Percentiles rank a stretch among this genome's conserved stretches.
Conservation (phyloP, 1,284 basidiomycete genomes). For the Cutaneotrichosporon spelunceum region DNA sequence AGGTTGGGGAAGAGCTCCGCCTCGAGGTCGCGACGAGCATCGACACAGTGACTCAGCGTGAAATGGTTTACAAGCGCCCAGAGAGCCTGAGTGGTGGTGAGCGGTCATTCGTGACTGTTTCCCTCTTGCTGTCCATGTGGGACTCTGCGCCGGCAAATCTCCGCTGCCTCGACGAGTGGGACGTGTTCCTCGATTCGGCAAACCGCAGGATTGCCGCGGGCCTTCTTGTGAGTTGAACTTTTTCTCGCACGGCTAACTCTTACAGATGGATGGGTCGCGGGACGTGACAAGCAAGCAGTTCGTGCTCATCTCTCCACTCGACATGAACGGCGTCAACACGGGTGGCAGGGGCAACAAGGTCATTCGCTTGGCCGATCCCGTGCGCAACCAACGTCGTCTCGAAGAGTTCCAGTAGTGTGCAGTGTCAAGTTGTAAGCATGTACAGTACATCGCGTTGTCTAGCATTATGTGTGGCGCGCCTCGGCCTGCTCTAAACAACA, state of each 20-base stretch:
- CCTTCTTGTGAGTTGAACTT: conserved; percentile 68
- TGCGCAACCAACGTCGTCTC: conserved; percentile 31
- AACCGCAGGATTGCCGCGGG: conserved; percentile 87
- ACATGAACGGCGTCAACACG: conserved; percentile 44
- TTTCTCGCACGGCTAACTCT: conserved; percentile 8
- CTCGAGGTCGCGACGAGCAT: conserved; percentile 47
- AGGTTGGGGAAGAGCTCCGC: conserved; percentile 59
- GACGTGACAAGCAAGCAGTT: conserved; percentile 81
- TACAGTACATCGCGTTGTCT: not conserved
- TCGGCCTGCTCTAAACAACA: not conserved
- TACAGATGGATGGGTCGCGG: conserved; percentile 78
- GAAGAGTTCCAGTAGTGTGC: conserved; percentile 3
- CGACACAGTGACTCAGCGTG: not conserved
- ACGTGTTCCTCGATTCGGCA: conserved; percentile 94
- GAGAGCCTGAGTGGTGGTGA: conserved; percentile 79
- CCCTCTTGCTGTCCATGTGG: conserved; percentile 88
- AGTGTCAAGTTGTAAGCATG: not conserved
- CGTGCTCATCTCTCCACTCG: conserved; percentile 77
- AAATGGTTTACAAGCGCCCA: conserved; percentile 58
- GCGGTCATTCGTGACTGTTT: conserved; percentile 96
- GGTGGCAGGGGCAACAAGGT: conserved; percentile 34
- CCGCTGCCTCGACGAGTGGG: conserved; percentile 83
- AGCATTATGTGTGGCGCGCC: not conserved
- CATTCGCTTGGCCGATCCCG: conserved; percentile 44
- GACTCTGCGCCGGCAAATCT: conserved; percentile 91